These are phyloP conservation scores for Mortierella claussenii DNA, from an alignment of 192 early-diverging fungal species.

Conservation along the genomic window DNA sequence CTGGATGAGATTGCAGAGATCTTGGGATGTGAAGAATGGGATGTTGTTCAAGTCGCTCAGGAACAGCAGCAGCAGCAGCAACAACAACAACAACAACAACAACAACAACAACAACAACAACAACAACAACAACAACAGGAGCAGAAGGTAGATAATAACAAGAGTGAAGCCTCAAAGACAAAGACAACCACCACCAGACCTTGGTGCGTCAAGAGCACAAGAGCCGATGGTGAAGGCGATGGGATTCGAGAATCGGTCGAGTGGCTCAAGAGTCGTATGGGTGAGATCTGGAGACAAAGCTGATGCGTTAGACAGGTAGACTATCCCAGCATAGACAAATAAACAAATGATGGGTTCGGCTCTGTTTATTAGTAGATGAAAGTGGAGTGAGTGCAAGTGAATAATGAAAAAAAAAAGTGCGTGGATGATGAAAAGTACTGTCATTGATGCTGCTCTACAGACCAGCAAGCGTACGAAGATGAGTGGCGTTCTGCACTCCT, in stretches of 20 bases:
- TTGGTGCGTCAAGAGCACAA: conserved; percentile 53
- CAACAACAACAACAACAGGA: neutral
- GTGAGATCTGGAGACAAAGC: conserved; percentile 32
- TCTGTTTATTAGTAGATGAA: too few relatives aligned
- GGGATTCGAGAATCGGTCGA: conserved; percentile 42
- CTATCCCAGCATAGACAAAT: too few relatives aligned
- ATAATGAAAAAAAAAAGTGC: neutral
- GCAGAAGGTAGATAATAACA: neutral
- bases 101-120: neutral
- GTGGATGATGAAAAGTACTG: neutral
- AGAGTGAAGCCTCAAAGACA: neutral
- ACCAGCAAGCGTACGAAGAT: conserved; percentile 34
- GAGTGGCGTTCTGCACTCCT: conserved; percentile 60
- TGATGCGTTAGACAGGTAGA: too few relatives aligned
- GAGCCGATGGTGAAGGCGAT: conserved; percentile 32
- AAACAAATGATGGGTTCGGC: too few relatives aligned
- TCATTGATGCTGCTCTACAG: neutral
- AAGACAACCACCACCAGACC: conserved; percentile 7
- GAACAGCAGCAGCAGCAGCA: neutral
- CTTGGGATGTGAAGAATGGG: conserved; percentile 50
- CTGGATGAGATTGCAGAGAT: conserved; percentile 53
- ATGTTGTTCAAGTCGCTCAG: neutral
- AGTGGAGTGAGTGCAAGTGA: too few relatives aligned
- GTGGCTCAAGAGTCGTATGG: conserved; percentile 52
- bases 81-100: neutral